Percentiles rank a stretch among this genome's conserved stretches.
phyloP scores from a whole-genome alignment of 352 stramenopile genomes.

The Nothophytophthora sp. region DNA sequence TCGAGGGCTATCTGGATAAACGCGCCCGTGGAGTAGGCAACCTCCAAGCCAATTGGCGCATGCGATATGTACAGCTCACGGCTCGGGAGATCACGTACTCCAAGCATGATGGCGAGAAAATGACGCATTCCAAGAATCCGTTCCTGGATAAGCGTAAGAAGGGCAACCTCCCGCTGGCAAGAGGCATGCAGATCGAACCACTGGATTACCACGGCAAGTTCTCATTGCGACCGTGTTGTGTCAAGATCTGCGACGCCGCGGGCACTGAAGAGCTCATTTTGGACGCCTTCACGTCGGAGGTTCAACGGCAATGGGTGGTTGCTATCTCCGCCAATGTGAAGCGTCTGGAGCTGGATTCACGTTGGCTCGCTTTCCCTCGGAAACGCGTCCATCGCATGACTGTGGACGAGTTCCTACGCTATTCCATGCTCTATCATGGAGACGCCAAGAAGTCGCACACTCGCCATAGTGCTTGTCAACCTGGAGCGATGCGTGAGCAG shows the following conservation, averaged over 20 bases:
- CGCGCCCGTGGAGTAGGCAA: slow-evolving; percentile 42
- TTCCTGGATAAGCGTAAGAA: slow-evolving; percentile 61
- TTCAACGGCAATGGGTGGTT: slow-evolving; percentile 59
- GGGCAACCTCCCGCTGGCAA: slow-evolving; percentile 38
- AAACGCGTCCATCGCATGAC: slow-evolving; percentile 56
- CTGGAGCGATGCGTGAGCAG: slow-evolving; percentile 30
- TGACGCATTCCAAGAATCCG: slow-evolving; percentile 49
- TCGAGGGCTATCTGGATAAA: slow-evolving; percentile 62
- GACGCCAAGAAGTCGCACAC: slow-evolving; percentile 22
- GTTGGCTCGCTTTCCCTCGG: slow-evolving; percentile 58
- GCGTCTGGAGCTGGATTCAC: slow-evolving; percentile 52
- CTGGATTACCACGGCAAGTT: slow-evolving; percentile 71
- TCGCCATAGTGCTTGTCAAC: slow-evolving; percentile 25
- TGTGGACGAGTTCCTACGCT: slow-evolving; percentile 55
- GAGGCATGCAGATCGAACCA: slow-evolving; percentile 37
- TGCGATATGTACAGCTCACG: slow-evolving; percentile 55
- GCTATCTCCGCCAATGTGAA: slow-evolving; percentile 69
- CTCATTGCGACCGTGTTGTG: slow-evolving; percentile 57
- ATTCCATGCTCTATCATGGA: slow-evolving; percentile 66
- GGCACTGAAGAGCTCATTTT: slow-evolving; percentile 58
- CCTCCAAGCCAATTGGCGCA: slow-evolving; percentile 76
- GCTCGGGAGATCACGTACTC: slow-evolving; percentile 54
- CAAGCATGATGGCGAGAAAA: slow-evolving; percentile 63
- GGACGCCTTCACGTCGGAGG: slow-evolving; percentile 55
- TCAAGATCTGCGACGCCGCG: slow-evolving; percentile 51